These are phyloP conservation scores for Hanseniaspora hatyaiensis DNA, from an alignment of 805 yeast genomes.

Conservation along the genomic window DNA sequence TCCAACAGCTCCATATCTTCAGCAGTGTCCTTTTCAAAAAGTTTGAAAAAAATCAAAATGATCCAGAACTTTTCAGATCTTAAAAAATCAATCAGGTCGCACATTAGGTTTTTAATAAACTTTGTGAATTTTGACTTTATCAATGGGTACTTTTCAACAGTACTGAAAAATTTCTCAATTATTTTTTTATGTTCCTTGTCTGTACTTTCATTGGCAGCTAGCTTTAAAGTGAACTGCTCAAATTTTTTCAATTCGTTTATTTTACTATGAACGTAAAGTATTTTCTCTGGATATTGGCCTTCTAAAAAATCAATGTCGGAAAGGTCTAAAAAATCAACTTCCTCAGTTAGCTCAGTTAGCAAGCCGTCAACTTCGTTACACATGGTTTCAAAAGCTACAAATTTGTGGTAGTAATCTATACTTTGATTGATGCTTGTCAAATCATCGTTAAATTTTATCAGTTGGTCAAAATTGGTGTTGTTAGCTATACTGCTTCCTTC, in stretches of 20 bases:
- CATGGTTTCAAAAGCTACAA: slow-evolving; percentile 4
- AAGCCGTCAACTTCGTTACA: slow-evolving; percentile 1
- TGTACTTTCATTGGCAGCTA: neutral
- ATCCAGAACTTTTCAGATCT: slow-evolving; percentile 57
- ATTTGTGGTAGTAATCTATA: slow-evolving; percentile 7
- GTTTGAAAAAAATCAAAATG: slow-evolving; percentile 59
- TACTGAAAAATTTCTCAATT: neutral
- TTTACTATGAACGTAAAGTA: neutral
- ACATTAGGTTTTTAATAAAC: slow-evolving; percentile 52
- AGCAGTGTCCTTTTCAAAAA: slow-evolving; percentile 67
- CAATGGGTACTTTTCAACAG: neutral
- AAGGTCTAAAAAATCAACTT: slow-evolving; percentile 4
- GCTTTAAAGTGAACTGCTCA: slow-evolving; percentile 4
- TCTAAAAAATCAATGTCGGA: neutral
- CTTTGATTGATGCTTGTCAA: slow-evolving; percentile 7
- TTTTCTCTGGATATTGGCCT: neutral
- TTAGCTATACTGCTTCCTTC: neutral
- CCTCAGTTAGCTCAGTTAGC: neutral
- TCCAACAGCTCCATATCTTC: slow-evolving; percentile 42
- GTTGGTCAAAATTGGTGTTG: neutral
- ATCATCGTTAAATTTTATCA: slow-evolving; percentile 10
- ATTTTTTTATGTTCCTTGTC: slow-evolving; percentile 2
- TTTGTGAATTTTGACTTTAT: slow-evolving; percentile 42
- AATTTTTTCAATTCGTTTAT: slow-evolving; percentile 2
- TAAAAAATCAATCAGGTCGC: slow-evolving; percentile 58